Percentiles rank a stretch among this genome's conserved stretches.
These are phyloP conservation scores for Boletellus sp. DNA, from an alignment of 768 basidiomycete species.

Conservation along the genomic window DNA sequence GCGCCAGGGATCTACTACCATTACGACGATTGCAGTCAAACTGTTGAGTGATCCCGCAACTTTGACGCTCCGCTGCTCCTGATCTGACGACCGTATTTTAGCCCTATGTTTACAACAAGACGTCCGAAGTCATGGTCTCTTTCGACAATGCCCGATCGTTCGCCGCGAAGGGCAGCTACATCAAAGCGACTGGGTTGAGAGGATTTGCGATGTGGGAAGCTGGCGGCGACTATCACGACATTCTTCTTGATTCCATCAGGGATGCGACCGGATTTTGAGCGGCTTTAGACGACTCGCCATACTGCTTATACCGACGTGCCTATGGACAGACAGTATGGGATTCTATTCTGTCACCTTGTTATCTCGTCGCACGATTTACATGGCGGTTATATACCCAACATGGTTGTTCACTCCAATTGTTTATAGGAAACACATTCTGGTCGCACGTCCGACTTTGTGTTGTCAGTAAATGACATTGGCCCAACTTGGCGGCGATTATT, in stretches of 20 bases:
- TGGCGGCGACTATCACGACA: constrained; percentile 58
- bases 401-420: too few species aligned
- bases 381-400: too few species aligned
- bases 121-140: constrained; percentile 55
- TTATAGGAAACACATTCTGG: too few species aligned
- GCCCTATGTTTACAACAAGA: constrained; percentile 64
- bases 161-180: constrained; percentile 56
- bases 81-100: constrained; percentile 25
- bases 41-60: constrained; percentile 42
- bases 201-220: constrained; percentile 76
- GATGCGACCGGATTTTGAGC: neutral
- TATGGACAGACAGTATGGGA: too few species aligned
- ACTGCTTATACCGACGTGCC: too few species aligned
- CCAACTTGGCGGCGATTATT: too few species aligned
- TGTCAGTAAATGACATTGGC: too few species aligned
- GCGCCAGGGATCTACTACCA: constrained; percentile 48
- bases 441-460: too few species aligned
- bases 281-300: too few species aligned
- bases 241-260: constrained; percentile 58
- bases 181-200: constrained; percentile 47
- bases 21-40: constrained; percentile 70
- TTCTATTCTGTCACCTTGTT: too few species aligned
- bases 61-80: neutral
- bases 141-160: constrained; percentile 64
- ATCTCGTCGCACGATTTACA: too few species aligned